Conservation (phyloP, 2,329 filamentous ascomycete species). For the Aspergillus fructus region DNA sequence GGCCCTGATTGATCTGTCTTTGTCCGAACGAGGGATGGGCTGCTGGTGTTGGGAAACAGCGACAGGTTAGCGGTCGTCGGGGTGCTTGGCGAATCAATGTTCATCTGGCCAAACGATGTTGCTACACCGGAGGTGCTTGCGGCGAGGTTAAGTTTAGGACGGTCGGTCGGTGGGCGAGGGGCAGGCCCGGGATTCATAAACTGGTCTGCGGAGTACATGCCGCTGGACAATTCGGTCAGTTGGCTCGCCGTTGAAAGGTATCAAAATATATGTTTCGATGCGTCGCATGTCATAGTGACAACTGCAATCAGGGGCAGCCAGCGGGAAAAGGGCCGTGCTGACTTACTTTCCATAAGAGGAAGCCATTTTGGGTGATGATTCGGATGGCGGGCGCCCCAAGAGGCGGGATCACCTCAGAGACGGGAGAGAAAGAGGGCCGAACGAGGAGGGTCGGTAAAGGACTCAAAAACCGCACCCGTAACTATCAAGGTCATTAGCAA, state of each 20-base stretch:
- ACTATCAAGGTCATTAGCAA: constrained; percentile 8
- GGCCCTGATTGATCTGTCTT: constrained; percentile 61
- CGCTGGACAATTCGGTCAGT: constrained; percentile 12
- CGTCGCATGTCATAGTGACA: neutral
- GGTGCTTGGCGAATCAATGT: constrained; percentile 64
- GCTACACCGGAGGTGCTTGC: constrained; percentile 66
- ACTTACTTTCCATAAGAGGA: constrained; percentile 38
- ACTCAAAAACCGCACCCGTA: constrained; percentile 10
- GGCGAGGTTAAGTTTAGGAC: constrained; percentile 76
- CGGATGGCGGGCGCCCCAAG: constrained; percentile 16
- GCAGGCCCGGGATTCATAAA: constrained; percentile 98
- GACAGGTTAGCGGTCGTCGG: constrained; percentile 55
- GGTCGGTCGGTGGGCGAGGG: constrained; percentile 81
- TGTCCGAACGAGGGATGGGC: constrained; percentile 64
- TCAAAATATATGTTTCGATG: neutral
- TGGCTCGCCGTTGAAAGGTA: neutral
- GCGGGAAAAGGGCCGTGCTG: neutral
- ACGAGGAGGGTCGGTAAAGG: constrained; percentile 1
- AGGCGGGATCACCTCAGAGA: constrained; percentile 11
- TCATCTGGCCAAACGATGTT: constrained; percentile 69
- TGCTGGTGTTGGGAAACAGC: constrained; percentile 67
- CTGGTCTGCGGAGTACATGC: constrained; percentile 61
- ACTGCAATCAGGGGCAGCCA: neutral
- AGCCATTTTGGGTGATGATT: constrained; percentile 25
- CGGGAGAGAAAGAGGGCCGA: neutral